Evolutionary conservation across 768 basidiomycete genomes (phyloP), one percentile per base, ranked within the genome.

Genomic region (Boletus edulis): DNA sequence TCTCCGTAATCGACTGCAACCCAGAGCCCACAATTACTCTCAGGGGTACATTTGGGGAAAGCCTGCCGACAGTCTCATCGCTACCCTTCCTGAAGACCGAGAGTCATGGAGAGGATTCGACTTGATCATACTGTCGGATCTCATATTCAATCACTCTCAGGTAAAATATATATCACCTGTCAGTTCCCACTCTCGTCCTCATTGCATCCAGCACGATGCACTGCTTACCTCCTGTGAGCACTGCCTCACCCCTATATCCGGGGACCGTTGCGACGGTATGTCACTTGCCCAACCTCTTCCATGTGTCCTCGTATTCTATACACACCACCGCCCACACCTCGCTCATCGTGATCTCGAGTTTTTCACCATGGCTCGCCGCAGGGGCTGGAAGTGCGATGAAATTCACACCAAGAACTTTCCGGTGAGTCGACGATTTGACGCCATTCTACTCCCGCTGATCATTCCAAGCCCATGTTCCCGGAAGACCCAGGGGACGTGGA

Each of bases 61-160:
- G 13, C 63, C 81, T 0, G 75, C 84, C 4, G 47, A 67, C 13
- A 8, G 18, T 10, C 64, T 72, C 39, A 15, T 85, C 20, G 57
- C 57, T 11, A 29, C 56, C 7, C 51, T 70, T 0, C 70, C 70
- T 22, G 29, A 49, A 29, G 57, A 57, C 24, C 39, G 52, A 8
- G 61, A 66, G 5, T 32, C 58, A 5, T 57, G 55, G 35, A 58
- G 61, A 3, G 71, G 73, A 31, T 98, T 91, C 63, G 85, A 96
- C 62, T 65, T 96, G 20, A 79, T 98, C 51, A 85, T 98, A 56
- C 77, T 98, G 52, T 95, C 93, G 2, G 95, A 98, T 72, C 82
- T 98, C 34, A 82, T 98, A 34, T 97, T 96, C 72, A 97, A 95
- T 62, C 94, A 96, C 62, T 94, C 94, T 1, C 92, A 95, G 76